Evolutionary conservation across 73 alveolate species (phyloP).

Genomic region (Paramecium tetraurelia): DNA sequence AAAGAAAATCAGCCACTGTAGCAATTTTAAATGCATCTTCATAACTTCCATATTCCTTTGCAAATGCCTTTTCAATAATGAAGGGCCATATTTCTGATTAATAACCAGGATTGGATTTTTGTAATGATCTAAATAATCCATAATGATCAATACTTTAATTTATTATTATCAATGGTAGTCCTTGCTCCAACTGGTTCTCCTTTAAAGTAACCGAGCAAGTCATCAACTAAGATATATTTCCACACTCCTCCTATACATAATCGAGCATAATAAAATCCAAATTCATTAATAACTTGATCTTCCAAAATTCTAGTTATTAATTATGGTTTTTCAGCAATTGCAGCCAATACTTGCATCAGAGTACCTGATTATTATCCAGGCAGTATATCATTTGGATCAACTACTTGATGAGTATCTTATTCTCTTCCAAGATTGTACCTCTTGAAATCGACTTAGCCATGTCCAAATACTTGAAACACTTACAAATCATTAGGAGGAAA

Average conservation of each 20-base stretch:
- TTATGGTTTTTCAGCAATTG: slow-evolving; percentile 17
- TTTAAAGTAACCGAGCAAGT: not conserved
- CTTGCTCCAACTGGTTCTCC: not conserved
- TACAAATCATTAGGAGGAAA: slow-evolving; percentile 9
- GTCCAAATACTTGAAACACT: not conserved
- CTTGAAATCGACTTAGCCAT: slow-evolving; percentile 5
- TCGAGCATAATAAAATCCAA: slow-evolving; percentile 32
- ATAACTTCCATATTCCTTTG: slow-evolving; percentile 36
- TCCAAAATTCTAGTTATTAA: not conserved
- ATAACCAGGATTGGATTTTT: not conserved
- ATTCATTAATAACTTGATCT: not conserved
- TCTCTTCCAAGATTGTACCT: not conserved
- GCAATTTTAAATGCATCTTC: not conserved
- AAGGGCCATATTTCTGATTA: slow-evolving; percentile 38
- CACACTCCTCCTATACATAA: slow-evolving; percentile 36
- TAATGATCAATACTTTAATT: not conserved
- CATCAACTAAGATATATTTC: slow-evolving; percentile 27
- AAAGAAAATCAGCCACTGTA: not conserved
- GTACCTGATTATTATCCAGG: not conserved
- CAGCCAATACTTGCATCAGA: not conserved
- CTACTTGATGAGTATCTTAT: not conserved
- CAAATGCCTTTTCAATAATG: slow-evolving; percentile 5
- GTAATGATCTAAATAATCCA: not conserved
- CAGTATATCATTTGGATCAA: slow-evolving; percentile 2
- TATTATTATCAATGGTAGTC: not conserved